phyloP scores from a whole-genome alignment of 192 early-diverging fungal genomes.

The Gamsiella multidivaricata region DNA sequence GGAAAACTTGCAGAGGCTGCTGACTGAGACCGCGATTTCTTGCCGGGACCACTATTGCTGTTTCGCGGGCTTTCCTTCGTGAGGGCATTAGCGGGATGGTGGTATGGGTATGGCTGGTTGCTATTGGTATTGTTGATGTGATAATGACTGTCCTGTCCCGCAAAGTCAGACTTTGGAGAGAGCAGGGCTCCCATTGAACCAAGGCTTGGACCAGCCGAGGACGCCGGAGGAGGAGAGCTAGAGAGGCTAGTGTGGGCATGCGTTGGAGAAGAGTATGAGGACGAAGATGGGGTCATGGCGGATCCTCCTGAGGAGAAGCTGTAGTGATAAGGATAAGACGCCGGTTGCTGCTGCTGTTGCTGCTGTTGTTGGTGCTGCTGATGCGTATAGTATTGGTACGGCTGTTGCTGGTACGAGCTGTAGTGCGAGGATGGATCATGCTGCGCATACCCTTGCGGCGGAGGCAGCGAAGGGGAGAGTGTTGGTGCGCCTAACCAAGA shows the following conservation, averaged over 20 bases:
- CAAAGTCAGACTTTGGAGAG: constrained; percentile 28
- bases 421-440: constrained; percentile 42
- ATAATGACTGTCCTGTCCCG: constrained; percentile 9
- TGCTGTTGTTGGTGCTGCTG: constrained; percentile 11
- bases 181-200: constrained; percentile 37
- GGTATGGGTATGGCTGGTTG: constrained; percentile 12
- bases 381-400: constrained; percentile 25
- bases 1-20: background rate
- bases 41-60: background rate
- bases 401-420: constrained; percentile 24
- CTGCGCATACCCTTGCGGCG: constrained; percentile 24
- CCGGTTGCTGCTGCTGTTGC: constrained; percentile 13
- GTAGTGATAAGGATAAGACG: constrained; percentile 16
- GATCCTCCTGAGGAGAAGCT: constrained; percentile 27
- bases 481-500: constrained; percentile 5
- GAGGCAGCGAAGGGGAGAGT: constrained; percentile 24
- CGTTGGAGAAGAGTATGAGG: constrained; percentile 32
- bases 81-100: background rate
- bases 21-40: constrained; percentile 6
- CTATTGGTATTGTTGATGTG: background rate
- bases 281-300: constrained; percentile 23
- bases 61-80: constrained; percentile 11
- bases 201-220: constrained; percentile 34
- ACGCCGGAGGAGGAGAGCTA: constrained; percentile 21
- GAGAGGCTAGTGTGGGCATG: constrained; percentile 41